Base-by-base conservation (phyloP, 305 asterid genomes). In the Fraxinus latifolia region DNA sequence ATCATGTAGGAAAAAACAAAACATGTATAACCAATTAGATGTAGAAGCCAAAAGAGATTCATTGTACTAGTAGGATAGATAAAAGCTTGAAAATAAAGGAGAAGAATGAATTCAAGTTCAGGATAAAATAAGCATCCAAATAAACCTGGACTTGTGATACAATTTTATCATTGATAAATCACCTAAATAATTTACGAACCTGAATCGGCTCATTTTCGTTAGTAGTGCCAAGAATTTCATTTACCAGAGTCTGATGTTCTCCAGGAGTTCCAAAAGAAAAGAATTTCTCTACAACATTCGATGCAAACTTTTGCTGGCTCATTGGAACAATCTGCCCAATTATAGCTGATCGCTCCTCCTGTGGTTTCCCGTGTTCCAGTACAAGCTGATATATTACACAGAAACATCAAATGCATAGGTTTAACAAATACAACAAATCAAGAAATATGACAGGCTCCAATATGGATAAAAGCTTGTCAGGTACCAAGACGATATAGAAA, bases 291-390 rank as follows among this genome's bases (percentile, higher is more conserved):
- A 92, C 91, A 3, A 92, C 95, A 87, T 91, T 91, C 7, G 93
- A 90, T 17, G 95, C 91, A 81, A 86, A 91, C 33, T 92, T 91
- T 76, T 92, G 95, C 86, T 90, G 95, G 85, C 94, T 91, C 94
- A 91, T 91, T 79, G 81, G 90, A 65, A 92, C 93, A 42, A 90
- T 87, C 79, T 89, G 89, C 32, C 95, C 95, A 60, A 76, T 90
- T 77, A 91, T 91, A 58, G 85, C 77, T 0, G 94, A 77, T 70
- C 94, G 86, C 77, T 91, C 92, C 1, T 77, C 29, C 29, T 25
- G 84, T 62, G 97, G 92, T 65, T 90, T 84, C 75, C 97, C 95
- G 75, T 89, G 93, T 82, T 89, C 93, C 82, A 92, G 82, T 33
- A 91, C 90, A 85, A 90, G 95, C 95, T 92, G 87, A 67, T 12